These are phyloP conservation scores for Ochromonas danica DNA, from an alignment of 108 stramenopile genomes.

Conservation along the genomic window DNA sequence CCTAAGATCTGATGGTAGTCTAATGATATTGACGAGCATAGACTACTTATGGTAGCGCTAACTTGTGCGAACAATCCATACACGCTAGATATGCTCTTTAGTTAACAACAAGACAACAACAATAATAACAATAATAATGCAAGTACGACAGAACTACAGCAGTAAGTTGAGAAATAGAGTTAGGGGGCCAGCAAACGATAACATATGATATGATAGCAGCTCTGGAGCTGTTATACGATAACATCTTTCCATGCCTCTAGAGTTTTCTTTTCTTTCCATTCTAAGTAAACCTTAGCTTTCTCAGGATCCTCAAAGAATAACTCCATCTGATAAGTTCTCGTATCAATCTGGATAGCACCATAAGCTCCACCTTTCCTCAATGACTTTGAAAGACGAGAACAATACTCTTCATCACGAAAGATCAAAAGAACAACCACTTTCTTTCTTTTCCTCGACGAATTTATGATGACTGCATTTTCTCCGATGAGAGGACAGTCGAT, in stretches of 20 bases:
- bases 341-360: background rate
- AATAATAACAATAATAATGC: background rate
- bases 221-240: background rate
- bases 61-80: no score
- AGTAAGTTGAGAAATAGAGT: no score
- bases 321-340: background rate
- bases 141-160: background rate
- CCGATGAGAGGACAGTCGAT: conserved; percentile 3
- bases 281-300: background rate
- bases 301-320: background rate
- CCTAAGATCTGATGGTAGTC: no score
- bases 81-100: no score
- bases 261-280: conserved; percentile 15
- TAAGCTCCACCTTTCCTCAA: background rate
- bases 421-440: background rate
- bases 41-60: no score
- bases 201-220: background rate
- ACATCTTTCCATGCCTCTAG: background rate
- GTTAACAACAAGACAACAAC: conserved; percentile 1
- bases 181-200: no score
- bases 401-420: background rate
- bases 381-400: background rate
- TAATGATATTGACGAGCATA: no score
- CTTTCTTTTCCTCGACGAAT: background rate
- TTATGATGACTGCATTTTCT: background rate